Evolutionary conservation across 2,329 filamentous ascomycete genomes (phyloP).

Genomic region (Arthrobotrys sinensis): DNA sequence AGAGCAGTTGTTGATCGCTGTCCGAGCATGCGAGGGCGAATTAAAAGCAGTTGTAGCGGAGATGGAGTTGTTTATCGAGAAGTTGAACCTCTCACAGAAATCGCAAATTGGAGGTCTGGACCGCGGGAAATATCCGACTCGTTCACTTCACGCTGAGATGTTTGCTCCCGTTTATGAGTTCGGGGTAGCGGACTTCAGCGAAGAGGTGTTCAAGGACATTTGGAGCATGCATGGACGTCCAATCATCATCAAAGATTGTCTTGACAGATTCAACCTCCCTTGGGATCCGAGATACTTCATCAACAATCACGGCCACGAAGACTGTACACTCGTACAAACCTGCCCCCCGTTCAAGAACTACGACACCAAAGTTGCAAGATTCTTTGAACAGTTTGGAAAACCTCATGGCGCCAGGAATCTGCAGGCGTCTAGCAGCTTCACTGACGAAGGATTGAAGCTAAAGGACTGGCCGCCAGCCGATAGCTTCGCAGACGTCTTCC

Average conservation of each 20-base stretch:
- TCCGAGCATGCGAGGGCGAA: slow-evolving; percentile 62
- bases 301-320: slow-evolving; percentile 60
- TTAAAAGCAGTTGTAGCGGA: slow-evolving; percentile 50
- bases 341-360: slow-evolving; percentile 57
- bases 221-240: slow-evolving; percentile 63
- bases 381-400: slow-evolving; percentile 62
- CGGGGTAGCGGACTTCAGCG: slow-evolving; percentile 44
- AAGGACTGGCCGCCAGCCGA: slow-evolving; percentile 65
- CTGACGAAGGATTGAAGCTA: slow-evolving; percentile 58
- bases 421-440: not conserved
- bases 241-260: slow-evolving; percentile 63
- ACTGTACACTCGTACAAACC: slow-evolving; percentile 62
- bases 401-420: not conserved
- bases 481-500: slow-evolving; percentile 64
- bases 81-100: not conserved
- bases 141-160: slow-evolving; percentile 17
- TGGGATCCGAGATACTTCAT: slow-evolving; percentile 64
- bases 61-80: slow-evolving; percentile 38
- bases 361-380: slow-evolving; percentile 61
- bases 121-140: slow-evolving; percentile 37
- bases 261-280: slow-evolving; percentile 62
- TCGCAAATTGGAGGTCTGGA: slow-evolving; percentile 1
- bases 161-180: slow-evolving; percentile 62
- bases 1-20: slow-evolving; percentile 62
- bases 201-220: slow-evolving; percentile 62